Conservation (phyloP, 768 basidiomycete genomes). For the Auriscalpium microsporum region DNA sequence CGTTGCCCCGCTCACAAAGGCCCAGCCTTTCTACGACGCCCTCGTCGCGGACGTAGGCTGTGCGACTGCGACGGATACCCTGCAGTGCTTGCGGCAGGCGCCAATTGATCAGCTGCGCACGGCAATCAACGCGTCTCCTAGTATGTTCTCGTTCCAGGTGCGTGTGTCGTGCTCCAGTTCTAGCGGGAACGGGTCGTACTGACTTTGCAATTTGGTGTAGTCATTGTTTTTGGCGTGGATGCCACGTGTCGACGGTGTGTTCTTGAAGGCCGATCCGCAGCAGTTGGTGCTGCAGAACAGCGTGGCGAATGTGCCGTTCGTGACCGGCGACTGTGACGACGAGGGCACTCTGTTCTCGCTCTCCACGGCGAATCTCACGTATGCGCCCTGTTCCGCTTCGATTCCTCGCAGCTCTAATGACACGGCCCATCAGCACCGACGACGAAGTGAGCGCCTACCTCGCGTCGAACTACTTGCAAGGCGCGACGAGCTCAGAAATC, state of each 20-base stretch:
- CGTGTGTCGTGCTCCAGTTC: background rate
- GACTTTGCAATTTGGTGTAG: background rate
- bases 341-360: conserved; percentile 10
- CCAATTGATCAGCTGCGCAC: background rate
- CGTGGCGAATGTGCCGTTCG: conserved; percentile 8
- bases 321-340: conserved; percentile 9
- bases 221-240: conserved; percentile 1
- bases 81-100: conserved; percentile 10
- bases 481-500: background rate
- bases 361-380: background rate
- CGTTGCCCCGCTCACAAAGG: background rate
- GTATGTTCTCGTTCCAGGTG: background rate
- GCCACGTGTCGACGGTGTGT: conserved; percentile 10
- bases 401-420: no score
- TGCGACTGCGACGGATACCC: background rate
- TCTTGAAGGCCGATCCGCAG: conserved; percentile 7
- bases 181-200: no score
- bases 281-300: conserved; percentile 2
- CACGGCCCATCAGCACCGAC: background rate
- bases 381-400: background rate
- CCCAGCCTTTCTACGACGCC: conserved; percentile 10
- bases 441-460: background rate
- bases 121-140: background rate
- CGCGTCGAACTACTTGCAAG: background rate
- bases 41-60: conserved; percentile 1